Percentiles rank a stretch among this genome's conserved stretches.
These are phyloP conservation scores for Starmerella stellata DNA, from an alignment of 805 yeast species.

Conservation along the genomic window DNA sequence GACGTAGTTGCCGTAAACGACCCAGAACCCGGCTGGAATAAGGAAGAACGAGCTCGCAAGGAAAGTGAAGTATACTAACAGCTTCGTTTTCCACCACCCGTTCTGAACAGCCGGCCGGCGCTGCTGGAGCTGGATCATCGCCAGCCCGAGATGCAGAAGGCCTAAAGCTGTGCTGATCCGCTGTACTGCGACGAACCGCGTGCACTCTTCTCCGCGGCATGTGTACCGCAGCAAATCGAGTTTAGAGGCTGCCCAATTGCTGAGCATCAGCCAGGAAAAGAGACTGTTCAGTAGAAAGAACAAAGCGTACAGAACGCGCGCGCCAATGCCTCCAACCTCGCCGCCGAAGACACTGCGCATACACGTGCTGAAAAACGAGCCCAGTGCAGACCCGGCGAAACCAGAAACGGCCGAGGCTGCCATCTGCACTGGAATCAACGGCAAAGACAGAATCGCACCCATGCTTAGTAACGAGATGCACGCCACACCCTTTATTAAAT, in stretches of 20 bases:
- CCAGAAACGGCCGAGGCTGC: conserved; percentile 42
- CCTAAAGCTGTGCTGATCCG: conserved; percentile 80
- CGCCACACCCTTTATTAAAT: no score
- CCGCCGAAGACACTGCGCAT: conserved; percentile 26
- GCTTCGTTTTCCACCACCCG: conserved; percentile 74
- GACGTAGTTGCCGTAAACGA: conserved; percentile 78
- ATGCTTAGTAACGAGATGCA: no score
- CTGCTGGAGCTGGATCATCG: conserved; percentile 42
- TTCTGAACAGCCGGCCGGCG: conserved; percentile 68
- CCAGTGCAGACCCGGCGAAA: conserved; percentile 64
- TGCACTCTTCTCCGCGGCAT: conserved; percentile 68
- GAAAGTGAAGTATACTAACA: conserved; percentile 33
- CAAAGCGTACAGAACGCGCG: conserved; percentile 72
- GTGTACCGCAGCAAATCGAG: conserved; percentile 52
- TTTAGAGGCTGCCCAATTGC: conserved; percentile 58
- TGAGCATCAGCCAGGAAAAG: conserved; percentile 79
- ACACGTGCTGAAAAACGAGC: conserved; percentile 42
- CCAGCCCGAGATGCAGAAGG: conserved; percentile 52
- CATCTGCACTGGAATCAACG: conserved; percentile 49
- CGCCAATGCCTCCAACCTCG: conserved; percentile 56
- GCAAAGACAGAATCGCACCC: conserved; percentile 28
- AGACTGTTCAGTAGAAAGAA: conserved; percentile 60
- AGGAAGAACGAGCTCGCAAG: conserved; percentile 45
- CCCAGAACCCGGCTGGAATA: conserved; percentile 72
- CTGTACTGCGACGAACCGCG: conserved; percentile 92